Conservation (phyloP, 306 rosid species). For the Casuarina glauca region DNA sequence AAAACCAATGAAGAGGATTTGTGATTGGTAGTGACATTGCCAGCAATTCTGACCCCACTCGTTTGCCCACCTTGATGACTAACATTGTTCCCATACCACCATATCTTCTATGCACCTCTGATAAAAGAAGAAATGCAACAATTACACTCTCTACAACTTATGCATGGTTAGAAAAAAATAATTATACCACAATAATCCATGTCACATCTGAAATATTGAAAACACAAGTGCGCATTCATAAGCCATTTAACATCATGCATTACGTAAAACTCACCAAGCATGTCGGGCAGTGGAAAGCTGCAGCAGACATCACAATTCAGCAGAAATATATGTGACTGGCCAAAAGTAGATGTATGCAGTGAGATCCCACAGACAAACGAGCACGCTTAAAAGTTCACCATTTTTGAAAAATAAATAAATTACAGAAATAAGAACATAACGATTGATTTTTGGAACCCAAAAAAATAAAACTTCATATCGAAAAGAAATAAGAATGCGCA, state of each 20-base stretch:
- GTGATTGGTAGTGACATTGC: background rate
- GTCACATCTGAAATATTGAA: background rate
- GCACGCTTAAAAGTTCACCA: background rate
- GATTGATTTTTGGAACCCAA: background rate
- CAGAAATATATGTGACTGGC: constrained; percentile 88
- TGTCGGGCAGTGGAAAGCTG: constrained; percentile 74
- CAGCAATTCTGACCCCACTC: constrained; percentile 12
- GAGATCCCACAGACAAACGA: background rate
- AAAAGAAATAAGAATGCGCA: constrained; percentile 18
- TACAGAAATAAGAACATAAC: background rate
- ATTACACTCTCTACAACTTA: constrained; percentile 16
- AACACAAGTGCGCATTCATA: background rate
- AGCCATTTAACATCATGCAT: background rate
- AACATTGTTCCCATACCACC: constrained; percentile 95
- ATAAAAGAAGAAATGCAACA: constrained; percentile 15
- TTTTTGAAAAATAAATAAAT: background rate
- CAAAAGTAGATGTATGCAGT: constrained; percentile 28
- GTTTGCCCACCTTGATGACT: constrained; percentile 74
- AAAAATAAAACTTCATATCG: background rate
- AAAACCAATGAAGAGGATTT: constrained; percentile 10
- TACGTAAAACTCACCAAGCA: constrained; percentile 74
- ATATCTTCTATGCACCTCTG: constrained; percentile 79
- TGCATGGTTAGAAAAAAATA: constrained; percentile 16
- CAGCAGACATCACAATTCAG: constrained; percentile 97
- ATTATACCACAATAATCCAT: constrained; percentile 18